phyloP scores from a whole-genome alignment of 2,329 filamentous ascomycete genomes.

The Fusarium palustre region DNA sequence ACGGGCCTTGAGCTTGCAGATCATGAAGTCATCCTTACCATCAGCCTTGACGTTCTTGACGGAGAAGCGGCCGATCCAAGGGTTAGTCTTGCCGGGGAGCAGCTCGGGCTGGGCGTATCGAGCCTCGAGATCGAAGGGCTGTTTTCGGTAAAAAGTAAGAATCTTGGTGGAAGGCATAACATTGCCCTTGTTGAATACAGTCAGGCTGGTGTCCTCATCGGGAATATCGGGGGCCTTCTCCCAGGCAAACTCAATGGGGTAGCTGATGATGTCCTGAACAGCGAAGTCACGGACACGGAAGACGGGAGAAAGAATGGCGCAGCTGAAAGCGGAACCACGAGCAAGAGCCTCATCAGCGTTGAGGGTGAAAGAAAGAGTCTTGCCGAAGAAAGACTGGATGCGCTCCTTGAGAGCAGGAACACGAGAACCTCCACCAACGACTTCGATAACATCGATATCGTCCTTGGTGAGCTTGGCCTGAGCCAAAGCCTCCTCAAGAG shows the following conservation, averaged over 20 bases:
- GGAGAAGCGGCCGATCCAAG: slow-evolving; percentile 97
- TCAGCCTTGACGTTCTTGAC: slow-evolving; percentile 98
- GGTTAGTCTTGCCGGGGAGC: slow-evolving; percentile 88
- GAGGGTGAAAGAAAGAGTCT: slow-evolving; percentile 91
- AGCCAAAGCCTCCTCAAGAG: slow-evolving; percentile 91
- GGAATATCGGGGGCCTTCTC: slow-evolving; percentile 98
- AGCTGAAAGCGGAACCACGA: slow-evolving; percentile 95
- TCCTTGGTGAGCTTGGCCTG: slow-evolving; percentile 91
- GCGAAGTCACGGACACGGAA: slow-evolving; percentile 99
- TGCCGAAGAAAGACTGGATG: slow-evolving; percentile 92
- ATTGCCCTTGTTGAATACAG: slow-evolving; percentile 97
- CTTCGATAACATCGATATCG: slow-evolving; percentile 92
- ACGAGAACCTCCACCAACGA: slow-evolving; percentile 95
- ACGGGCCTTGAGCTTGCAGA: slow-evolving; percentile 98
- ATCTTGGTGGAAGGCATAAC: slow-evolving; percentile 99
- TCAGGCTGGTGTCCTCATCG: slow-evolving; percentile 96
- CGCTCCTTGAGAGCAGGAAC: slow-evolving; percentile 91
- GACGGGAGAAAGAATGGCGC: slow-evolving; percentile 94
- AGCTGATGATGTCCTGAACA: slow-evolving; percentile 96
- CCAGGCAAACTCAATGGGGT: slow-evolving; percentile 99
- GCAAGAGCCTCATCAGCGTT: slow-evolving; percentile 99
- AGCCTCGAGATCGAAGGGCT: slow-evolving; percentile 95
- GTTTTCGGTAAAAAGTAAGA: slow-evolving; percentile 98
- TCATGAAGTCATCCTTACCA: slow-evolving; percentile 97
- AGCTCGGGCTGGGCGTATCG: slow-evolving; percentile 88